Base-by-base conservation (phyloP, 2,329 filamentous ascomycete genomes). In the Dactylonectria estremocensis region DNA sequence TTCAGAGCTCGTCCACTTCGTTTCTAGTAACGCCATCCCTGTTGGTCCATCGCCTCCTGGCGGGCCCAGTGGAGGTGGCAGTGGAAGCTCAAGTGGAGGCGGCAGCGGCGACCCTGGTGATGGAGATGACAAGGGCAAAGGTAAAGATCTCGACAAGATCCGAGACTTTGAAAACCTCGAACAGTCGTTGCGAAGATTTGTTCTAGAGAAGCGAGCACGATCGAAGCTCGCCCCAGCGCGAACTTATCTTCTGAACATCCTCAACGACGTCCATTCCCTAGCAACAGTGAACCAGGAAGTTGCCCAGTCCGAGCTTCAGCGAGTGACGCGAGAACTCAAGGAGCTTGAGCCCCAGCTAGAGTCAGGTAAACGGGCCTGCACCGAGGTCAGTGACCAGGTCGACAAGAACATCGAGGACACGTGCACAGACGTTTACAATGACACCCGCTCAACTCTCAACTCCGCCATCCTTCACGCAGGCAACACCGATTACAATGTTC, bases 191-290 rank as follows among this genome's bases (percentile, higher is more conserved):
- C 90, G 96, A 66, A 91, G 95, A 50, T 99, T 99, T 74, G 96
- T 99, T 8, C 87, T 99, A 28, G 96, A 99, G 79, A 98, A 98
- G 85, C 90, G 96, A 63, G 95, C 96, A 54, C 90, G 95, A 33
- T 98, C 96, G 9, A 99, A 99, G 83, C 88, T 99, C 67, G 95
- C 96, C 1, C 96, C 96, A 5, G 96, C 96, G 7, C 95, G 95
- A 82, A 98, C 95, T 2, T 99, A 99, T 78, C 89, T 99, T 1
- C 85, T 97, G 75, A 99, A 99, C 80, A 92, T 98, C 28, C 87
- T 99, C 37, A 92, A 94, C 73, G 96, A 99, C 77, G 87, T 99
- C 66, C 86, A 94, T 77, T 91, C 90, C 4, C 86, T 99, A 48
- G 95, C 95, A 5, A 90, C 87, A 0, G 94, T 97, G 74, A 99